A percentile compares a stretch with the other conserved stretches of the same genome.
Conservation (phyloP, 352 stramenopile genomes). For the Phytophthora pisi region DNA sequence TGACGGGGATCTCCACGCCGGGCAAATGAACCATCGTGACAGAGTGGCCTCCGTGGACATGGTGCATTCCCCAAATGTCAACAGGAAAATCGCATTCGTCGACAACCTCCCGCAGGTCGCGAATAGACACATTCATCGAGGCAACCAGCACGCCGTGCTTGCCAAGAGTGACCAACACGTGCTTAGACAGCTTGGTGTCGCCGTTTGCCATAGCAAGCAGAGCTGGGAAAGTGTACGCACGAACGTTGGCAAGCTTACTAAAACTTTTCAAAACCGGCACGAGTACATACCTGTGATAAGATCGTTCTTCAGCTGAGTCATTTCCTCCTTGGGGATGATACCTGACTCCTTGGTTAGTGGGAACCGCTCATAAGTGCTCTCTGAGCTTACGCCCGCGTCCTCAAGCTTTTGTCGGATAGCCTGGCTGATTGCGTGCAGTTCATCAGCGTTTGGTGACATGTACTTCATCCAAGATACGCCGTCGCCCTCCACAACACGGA, state of each 20-base stretch:
- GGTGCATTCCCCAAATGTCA: conserved; percentile 63
- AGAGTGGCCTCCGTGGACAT: conserved; percentile 47
- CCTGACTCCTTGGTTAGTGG: conserved; percentile 50
- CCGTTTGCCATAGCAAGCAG: conserved; percentile 66
- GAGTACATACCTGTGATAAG: conserved; percentile 55
- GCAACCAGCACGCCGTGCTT: conserved; percentile 75
- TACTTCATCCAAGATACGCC: conserved; percentile 62
- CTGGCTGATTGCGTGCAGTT: conserved; percentile 71
- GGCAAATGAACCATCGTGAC: conserved; percentile 74
- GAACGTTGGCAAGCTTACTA: conserved; percentile 5
- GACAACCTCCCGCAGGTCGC: conserved; percentile 33
- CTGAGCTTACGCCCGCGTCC: conserved; percentile 28
- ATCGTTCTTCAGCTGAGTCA: conserved; percentile 71
- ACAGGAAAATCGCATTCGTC: conserved; percentile 42
- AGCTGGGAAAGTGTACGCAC: conserved; percentile 26
- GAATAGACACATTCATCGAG: conserved; percentile 60
- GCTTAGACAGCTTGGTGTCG: conserved; percentile 53
- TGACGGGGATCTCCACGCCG: conserved; percentile 53
- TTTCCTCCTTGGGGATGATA: conserved; percentile 48
- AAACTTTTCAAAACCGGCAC: background rate
- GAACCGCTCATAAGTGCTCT: conserved; percentile 48
- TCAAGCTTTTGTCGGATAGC: conserved; percentile 46
- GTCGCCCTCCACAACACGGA: conserved; percentile 59
- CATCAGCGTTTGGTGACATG: conserved; percentile 81
- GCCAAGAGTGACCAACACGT: conserved; percentile 82